Conservation (phyloP, 2,329 filamentous ascomycete species). For the Rutstroemia sp. region DNA sequence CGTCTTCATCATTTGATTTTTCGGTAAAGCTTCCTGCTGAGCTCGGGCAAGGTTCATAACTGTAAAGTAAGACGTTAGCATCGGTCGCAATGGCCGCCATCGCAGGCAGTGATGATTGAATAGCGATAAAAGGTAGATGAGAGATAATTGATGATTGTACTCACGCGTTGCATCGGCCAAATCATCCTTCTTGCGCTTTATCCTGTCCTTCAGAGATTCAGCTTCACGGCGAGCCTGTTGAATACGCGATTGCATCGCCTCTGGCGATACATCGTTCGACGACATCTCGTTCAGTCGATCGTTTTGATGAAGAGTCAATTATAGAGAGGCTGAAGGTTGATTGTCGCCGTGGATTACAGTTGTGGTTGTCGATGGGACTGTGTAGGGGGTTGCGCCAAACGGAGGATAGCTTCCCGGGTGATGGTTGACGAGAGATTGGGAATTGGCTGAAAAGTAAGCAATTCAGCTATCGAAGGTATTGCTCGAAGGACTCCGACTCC, state of each 20-base stretch:
- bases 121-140: background rate
- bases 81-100: background rate
- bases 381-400: constrained; percentile 21
- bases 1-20: constrained; percentile 91
- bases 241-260: constrained; percentile 88
- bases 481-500: background rate
- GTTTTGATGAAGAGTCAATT: constrained; percentile 14
- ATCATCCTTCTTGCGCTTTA: constrained; percentile 99
- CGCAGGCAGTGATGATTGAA: background rate
- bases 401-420: constrained; percentile 21
- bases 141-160: constrained; percentile 33
- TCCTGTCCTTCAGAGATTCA: constrained; percentile 94
- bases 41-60: constrained; percentile 89
- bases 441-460: constrained; percentile 7
- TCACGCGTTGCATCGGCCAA: constrained; percentile 95
- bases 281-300: constrained; percentile 21
- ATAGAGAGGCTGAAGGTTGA: no score
- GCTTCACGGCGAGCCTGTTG: constrained; percentile 92
- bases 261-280: constrained; percentile 55
- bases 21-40: constrained; percentile 84
- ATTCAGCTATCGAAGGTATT: constrained; percentile 11
- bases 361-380: constrained; percentile 11
- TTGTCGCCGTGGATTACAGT: background rate
- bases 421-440: background rate
- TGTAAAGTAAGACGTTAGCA: constrained; percentile 34